A percentile compares a stretch with the other conserved stretches of the same genome.
Conservation (phyloP, 257 asterid species). For the Fraxinus pennsylvanica region DNA sequence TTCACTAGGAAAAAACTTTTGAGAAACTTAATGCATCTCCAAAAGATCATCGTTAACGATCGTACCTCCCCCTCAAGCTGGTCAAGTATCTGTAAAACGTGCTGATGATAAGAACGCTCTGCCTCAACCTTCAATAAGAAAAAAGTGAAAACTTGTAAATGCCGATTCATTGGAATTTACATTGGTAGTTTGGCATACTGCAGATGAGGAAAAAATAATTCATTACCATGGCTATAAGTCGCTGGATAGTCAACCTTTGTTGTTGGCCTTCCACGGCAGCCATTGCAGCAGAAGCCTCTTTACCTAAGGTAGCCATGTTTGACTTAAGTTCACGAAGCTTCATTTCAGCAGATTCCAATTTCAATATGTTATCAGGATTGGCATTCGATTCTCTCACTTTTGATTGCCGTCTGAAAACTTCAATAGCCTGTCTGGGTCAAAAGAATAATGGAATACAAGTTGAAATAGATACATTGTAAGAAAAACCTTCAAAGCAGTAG, state of each 20-base stretch:
- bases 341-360: slow-evolving; percentile 60
- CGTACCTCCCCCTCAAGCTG: slow-evolving; percentile 73
- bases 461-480: neutral
- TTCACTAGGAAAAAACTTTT: neutral
- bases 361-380: slow-evolving; percentile 43
- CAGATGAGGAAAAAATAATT: neutral
- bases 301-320: slow-evolving; percentile 57
- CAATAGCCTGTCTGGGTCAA: slow-evolving; percentile 54
- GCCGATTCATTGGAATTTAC: neutral
- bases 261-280: slow-evolving; percentile 72
- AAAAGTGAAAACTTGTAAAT: slow-evolving; percentile 14
- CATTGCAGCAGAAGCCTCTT: slow-evolving; percentile 70
- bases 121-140: slow-evolving; percentile 59
- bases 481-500: neutral
- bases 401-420: slow-evolving; percentile 64
- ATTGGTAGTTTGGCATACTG: neutral
- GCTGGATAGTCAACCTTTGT: slow-evolving; percentile 61
- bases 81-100: slow-evolving; percentile 60
- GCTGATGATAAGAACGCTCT: slow-evolving; percentile 61
- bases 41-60: neutral
- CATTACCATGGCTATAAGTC: slow-evolving; percentile 58
- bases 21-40: neutral
- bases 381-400: slow-evolving; percentile 50
- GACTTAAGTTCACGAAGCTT: slow-evolving; percentile 66
- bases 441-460: slow-evolving; percentile 20